A percentile compares a stretch with the other conserved stretches of the same genome.
Conservation (phyloP, 768 basidiomycete species). For the Holtermanniella nyarrowii region DNA sequence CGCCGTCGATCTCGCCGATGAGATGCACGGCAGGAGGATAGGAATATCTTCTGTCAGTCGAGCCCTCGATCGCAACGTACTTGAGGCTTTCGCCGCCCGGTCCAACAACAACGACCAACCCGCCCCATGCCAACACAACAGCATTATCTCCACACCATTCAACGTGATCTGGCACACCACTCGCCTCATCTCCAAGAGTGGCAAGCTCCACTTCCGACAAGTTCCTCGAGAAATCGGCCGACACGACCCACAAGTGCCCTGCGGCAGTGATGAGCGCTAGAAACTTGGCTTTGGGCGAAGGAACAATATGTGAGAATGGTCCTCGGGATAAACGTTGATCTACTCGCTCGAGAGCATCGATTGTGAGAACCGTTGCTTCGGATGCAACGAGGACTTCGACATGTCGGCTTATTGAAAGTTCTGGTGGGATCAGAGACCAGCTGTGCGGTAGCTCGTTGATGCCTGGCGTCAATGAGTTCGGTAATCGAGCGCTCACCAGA, state of each 20-base stretch:
- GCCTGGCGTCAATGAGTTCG: conserved; percentile 43
- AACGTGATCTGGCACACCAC: conserved; percentile 51
- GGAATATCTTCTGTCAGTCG: conserved; percentile 53
- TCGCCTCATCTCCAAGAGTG: conserved; percentile 7
- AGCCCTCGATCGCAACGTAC: conserved; percentile 46
- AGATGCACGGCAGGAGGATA: conserved; percentile 67
- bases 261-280: conserved; percentile 64
- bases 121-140: conserved; percentile 73
- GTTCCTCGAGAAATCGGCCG: conserved; percentile 77
- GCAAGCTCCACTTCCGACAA: conserved; percentile 68
- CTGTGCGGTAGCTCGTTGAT: conserved; percentile 67
- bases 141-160: conserved; percentile 98
- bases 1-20: conserved; percentile 78
- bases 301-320: conserved; percentile 74
- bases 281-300: conserved; percentile 89
- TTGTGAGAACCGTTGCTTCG: conserved; percentile 64
- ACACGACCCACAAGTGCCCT: conserved; percentile 82
- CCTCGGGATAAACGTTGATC: conserved; percentile 79
- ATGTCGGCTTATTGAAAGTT: conserved; percentile 77
- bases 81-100: conserved; percentile 77
- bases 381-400: conserved; percentile 79
- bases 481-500: conserved; percentile 50
- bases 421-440: conserved; percentile 84
- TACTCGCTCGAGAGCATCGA: conserved; percentile 78
- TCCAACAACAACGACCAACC: conserved; percentile 71